A percentile compares a stretch with the other conserved stretches of the same genome.
Evolutionary conservation across 768 basidiomycete species (phyloP).

Genomic region (Russula griseocarnosa): DNA sequence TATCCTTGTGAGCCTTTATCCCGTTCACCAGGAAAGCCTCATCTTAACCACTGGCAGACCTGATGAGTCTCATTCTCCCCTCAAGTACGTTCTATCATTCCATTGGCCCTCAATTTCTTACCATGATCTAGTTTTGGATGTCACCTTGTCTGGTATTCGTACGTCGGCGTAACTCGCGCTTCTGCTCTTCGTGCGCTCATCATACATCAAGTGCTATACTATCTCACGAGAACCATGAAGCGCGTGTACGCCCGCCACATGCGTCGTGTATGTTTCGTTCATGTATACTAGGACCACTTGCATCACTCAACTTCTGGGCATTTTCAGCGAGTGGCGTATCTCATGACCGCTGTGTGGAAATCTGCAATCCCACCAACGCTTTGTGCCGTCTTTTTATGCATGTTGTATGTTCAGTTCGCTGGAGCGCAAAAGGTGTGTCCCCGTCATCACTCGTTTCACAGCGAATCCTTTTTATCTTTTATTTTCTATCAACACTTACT

Average conservation of each 20-base stretch:
- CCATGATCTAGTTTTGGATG: slow-evolving; percentile 14
- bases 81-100: slow-evolving; percentile 7
- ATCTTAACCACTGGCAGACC: not conserved
- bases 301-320: not conserved
- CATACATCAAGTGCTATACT: not conserved
- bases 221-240: slow-evolving; percentile 16
- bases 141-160: slow-evolving; percentile 10
- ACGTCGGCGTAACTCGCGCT: slow-evolving; percentile 4
- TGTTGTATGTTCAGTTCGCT: not conserved
- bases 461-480: too few species aligned
- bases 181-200: not conserved
- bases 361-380: slow-evolving; percentile 17
- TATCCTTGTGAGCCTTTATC: slow-evolving; percentile 15
- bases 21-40: not conserved
- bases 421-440: not conserved
- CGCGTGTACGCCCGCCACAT: slow-evolving; percentile 5
- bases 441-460: not conserved
- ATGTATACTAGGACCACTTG: not conserved
- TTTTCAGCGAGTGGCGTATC: slow-evolving; percentile 3
- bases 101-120: not conserved
- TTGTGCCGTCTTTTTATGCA: slow-evolving; percentile 4
- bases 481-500: not conserved
- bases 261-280: slow-evolving; percentile 8
- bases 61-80: slow-evolving; percentile 11
- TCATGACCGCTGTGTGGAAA: slow-evolving; percentile 14